Percentiles rank a stretch among this genome's conserved stretches.
phyloP scores from a whole-genome alignment of 371 early-diverging fungal species.

The Basidiobolus meristosporus region DNA sequence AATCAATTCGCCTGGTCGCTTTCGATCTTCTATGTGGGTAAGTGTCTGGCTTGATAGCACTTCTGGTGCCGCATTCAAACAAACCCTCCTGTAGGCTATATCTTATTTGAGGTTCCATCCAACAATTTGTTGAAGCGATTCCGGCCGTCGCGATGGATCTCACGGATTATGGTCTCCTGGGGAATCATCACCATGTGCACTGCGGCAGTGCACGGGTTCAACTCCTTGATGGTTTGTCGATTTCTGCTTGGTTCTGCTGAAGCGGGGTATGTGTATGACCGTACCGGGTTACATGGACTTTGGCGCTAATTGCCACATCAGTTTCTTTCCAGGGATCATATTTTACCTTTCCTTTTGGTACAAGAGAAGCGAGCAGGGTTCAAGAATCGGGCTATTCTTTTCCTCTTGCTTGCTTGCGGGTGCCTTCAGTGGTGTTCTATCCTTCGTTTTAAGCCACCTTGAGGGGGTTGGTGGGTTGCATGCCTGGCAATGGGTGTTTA shows the following conservation, averaged over 20 bases:
- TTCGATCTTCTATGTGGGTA: background rate
- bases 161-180: background rate
- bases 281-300: too few species aligned
- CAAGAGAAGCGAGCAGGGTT: conserved; percentile 40
- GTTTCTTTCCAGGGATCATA: conserved; percentile 55
- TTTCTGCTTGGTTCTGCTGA: too few species aligned
- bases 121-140: background rate
- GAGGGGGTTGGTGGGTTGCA: conserved; percentile 19
- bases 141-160: background rate
- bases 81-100: background rate
- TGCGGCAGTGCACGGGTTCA: too few species aligned
- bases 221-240: too few species aligned
- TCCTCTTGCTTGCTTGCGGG: conserved; percentile 44
- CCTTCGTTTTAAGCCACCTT: conserved; percentile 27
- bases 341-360: conserved; percentile 64
- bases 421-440: conserved; percentile 42
- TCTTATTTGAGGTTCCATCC: background rate
- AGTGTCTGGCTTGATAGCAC: background rate
- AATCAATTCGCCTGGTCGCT: too few species aligned
- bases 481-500: conserved; percentile 30
- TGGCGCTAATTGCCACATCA: too few species aligned
- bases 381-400: conserved; percentile 50
- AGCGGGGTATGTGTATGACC: too few species aligned
- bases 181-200: too few species aligned
- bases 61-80: background rate